Evolutionary conservation across 2,329 filamentous ascomycete species (phyloP), one percentile per base, ranked within the genome.

Genomic region (Ophiostoma quercus): DNA sequence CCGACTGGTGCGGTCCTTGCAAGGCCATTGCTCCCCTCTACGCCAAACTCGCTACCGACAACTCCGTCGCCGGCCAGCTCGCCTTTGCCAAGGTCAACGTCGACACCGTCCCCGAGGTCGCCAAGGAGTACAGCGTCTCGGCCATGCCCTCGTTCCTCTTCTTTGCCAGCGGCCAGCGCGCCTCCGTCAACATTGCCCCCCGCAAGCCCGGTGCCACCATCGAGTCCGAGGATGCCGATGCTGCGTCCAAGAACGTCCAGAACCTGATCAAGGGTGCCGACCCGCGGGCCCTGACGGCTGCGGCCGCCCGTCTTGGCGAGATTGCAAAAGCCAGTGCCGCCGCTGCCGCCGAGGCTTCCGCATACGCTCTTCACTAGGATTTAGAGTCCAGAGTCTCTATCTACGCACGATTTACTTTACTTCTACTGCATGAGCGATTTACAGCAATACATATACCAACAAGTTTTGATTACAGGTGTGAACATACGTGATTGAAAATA

Each of bases 1-100:
- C 86, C 71, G 79, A 83, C 75, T 88, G 86, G 86, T 88, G 86
- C 78, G 82, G 81, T 54, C 86, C 86, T 37, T 88, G 86, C 84
- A 86, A 85, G 78, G 79, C 80, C 74, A 87, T 88, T 75, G 83
- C 84, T 29, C 86, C 86, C 72, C 74, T 84, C 71, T 88, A 83
- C 81, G 75, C 74, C 71, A 79, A 82, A 75, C 80, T 86, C 68
- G 82, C 85, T 65, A 76, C 76, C 66, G 73, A 77, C 57, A 77
- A 80, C 75, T 73, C 76, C 70, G 72, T 79, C 32, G 79, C 80
- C 22, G 79, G 82, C 68, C 77, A 79, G 62, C 80, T 84, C 67
- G 81, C 81, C 73, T 88, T 88, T 73, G 84, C 84, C 75, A 85
- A 86, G 78, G 82, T 88, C 77, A 82, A 88, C 79, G 85, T 85